phyloP scores from a whole-genome alignment of 176 grass and related monocot species.

The Carex littledalei region DNA sequence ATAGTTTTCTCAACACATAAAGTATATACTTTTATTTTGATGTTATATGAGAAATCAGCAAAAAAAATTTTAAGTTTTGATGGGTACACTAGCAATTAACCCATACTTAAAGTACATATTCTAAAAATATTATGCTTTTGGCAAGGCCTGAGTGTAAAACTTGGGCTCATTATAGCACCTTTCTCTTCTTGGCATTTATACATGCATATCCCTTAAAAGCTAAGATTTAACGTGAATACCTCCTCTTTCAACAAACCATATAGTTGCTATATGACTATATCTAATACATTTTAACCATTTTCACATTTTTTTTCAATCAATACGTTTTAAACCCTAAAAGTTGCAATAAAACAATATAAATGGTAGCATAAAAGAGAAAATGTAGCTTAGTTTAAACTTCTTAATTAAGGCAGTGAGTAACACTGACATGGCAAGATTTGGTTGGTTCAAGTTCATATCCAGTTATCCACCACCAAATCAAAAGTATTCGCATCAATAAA shows the following conservation, averaged over 20 bases:
- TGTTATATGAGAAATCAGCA: too few relatives aligned
- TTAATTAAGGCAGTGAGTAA: neutral
- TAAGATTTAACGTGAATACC: neutral
- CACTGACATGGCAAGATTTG: neutral
- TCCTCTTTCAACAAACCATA: neutral
- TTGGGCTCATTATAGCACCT: neutral
- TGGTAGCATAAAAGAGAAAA: neutral
- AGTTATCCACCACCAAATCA: neutral
- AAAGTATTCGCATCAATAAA: neutral
- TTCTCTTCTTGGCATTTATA: neutral
- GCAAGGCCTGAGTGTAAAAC: neutral
- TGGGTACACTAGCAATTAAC: too few relatives aligned
- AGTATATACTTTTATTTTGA: neutral
- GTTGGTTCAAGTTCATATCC: neutral
- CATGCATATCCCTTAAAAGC: neutral
- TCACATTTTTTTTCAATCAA: neutral
- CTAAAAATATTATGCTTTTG: neutral
- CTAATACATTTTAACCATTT: neutral
- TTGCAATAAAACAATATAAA: neutral
- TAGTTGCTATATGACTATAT: neutral
- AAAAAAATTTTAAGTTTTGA: too few relatives aligned
- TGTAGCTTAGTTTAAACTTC: neutral
- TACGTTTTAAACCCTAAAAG: neutral
- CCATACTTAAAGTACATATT: too few relatives aligned
- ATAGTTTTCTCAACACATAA: neutral